Evolutionary conservation across 352 stramenopile species (phyloP), one percentile per base, ranked within the genome.

Genomic region (Phytophthora cryptogea): DNA sequence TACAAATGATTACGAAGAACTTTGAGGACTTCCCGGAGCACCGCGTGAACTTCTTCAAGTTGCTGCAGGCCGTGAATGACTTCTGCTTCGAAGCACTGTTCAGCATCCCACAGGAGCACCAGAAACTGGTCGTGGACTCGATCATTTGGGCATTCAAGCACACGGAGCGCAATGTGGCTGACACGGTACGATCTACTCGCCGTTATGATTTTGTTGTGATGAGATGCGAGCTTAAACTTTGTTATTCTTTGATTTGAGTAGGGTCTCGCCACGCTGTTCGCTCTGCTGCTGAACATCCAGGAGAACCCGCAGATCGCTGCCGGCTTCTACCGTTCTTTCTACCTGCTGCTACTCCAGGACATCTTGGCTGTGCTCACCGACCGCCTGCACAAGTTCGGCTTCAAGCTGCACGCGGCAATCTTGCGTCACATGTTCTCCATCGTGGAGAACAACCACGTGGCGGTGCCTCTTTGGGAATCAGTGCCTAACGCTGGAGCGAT

Each of bases 61-160:
- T 99, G 56, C 78, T 99, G 26, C 93, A 95, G 63, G 90, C 90
- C 6, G 89, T 98, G 40, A 97, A 97, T 53, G 86, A 94, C 37
- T 96, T 98, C 66, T 99, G 95, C 68, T 99, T 99, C 57, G 81
- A 97, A 44, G 92, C 96, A 37, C 80, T 99, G 39, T 99, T 99
- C 74, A 96, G 88, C 51, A 98, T 99, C 45, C 94, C 96, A 17
- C 74, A 92, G 30, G 95, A 98, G 55, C 94, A 99, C 59, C 96
- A 99, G 74, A 99, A 99, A 76, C 86, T 99, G 16, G 95, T 99
- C 14, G 92, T 99, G 17, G 96, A 99, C 78, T 97, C 92, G 44
- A 96, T 99, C 61, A 98, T 99, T 47, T 99, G 97, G 97, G 98
- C 96, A 8, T 99, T 99, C 80, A 99, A 99, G 80, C 97, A 99